Conservation (phyloP, 2,329 filamentous ascomycete species). For the Ramularia endophylla region DNA sequence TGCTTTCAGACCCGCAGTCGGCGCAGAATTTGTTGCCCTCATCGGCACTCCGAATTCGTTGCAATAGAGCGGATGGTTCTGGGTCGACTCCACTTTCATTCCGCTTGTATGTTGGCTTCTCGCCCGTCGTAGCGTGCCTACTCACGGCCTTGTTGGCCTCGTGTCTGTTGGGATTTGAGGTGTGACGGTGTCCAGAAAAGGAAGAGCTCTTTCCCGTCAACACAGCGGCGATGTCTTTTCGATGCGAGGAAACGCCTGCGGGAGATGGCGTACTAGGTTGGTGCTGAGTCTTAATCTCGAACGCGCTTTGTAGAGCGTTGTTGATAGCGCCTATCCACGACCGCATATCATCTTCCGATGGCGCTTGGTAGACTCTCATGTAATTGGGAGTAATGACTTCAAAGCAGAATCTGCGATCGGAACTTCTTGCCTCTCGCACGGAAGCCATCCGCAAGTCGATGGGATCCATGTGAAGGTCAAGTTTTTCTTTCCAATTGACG, state of each 20-base stretch:
- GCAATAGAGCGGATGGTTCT: constrained; percentile 69
- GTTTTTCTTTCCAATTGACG: constrained; percentile 97
- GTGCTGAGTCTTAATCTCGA: constrained; percentile 64
- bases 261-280: constrained; percentile 37
- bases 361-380: constrained; percentile 95
- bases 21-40: constrained; percentile 92
- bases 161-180: constrained; percentile 39
- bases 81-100: constrained; percentile 54
- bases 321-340: constrained; percentile 96
- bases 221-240: constrained; percentile 86
- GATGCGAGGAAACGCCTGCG: constrained; percentile 46
- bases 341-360: constrained; percentile 96
- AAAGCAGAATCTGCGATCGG: constrained; percentile 93
- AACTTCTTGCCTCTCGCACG: constrained; percentile 89
- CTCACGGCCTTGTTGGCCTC: constrained; percentile 54
- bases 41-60: constrained; percentile 81
- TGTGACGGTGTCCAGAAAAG: constrained; percentile 50
- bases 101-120: constrained; percentile 66
- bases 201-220: constrained; percentile 87
- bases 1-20: constrained; percentile 83
- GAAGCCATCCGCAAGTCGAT: constrained; percentile 97
- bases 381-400: constrained; percentile 97
- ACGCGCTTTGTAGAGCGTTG: constrained; percentile 91
- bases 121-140: constrained; percentile 85
- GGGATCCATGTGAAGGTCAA: constrained; percentile 96